Conservation (phyloP, 768 basidiomycete genomes). For the Tricholoma bakamatsutake region DNA sequence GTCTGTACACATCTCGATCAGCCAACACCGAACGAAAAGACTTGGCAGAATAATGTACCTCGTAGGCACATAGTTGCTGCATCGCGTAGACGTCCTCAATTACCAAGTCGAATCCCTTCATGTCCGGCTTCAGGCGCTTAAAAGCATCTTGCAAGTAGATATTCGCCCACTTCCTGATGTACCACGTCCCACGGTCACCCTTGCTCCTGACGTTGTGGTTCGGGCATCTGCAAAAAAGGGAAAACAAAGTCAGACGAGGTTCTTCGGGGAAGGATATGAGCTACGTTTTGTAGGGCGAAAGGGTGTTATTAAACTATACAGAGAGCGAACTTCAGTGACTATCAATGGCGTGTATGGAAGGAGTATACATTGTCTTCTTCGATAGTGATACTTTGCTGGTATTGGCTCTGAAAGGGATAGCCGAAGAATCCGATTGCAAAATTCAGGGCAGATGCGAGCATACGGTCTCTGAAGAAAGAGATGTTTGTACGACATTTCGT, state of each 20-base stretch:
- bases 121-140: constrained; percentile 48
- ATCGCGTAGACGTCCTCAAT: constrained; percentile 69
- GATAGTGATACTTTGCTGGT: constrained; percentile 73
- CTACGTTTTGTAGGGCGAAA: constrained; percentile 79
- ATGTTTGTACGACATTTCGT: not conserved
- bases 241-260: not conserved
- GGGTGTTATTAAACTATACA: constrained; percentile 71
- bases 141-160: constrained; percentile 68
- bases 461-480: constrained; percentile 50
- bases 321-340: not conserved
- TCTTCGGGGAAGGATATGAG: not conserved
- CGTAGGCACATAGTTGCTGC: constrained; percentile 83
- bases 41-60: constrained; percentile 37
- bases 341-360: not conserved
- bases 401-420: constrained; percentile 64
- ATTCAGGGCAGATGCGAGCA: constrained; percentile 59
- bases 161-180: constrained; percentile 58
- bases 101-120: constrained; percentile 57
- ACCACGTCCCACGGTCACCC: constrained; percentile 50
- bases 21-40: not conserved
- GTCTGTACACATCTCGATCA: constrained; percentile 41
- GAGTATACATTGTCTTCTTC: constrained; percentile 50
- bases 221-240: constrained; percentile 39
- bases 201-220: constrained; percentile 49
- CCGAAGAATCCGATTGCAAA: constrained; percentile 76